phyloP scores from a whole-genome alignment of 176 grass and related monocot species.

The Cocos nucifera region DNA sequence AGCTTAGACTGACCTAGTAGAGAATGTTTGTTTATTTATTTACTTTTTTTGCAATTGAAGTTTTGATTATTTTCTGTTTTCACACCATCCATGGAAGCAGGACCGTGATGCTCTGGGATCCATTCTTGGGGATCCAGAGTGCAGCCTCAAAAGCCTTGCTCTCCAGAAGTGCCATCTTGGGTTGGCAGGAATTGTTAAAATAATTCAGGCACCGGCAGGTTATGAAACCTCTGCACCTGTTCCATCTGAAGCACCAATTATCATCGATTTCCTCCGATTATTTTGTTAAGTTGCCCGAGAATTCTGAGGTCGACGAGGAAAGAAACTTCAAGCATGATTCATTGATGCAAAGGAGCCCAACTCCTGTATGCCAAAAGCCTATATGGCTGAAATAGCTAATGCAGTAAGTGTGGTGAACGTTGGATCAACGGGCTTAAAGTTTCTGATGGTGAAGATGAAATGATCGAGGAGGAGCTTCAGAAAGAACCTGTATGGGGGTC shows the following conservation, averaged over 20 bases:
- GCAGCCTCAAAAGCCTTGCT: conserved; percentile 54
- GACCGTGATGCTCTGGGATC: conserved; percentile 40
- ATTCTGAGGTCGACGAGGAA: conserved; percentile 21
- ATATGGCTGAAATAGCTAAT: conserved; percentile 4
- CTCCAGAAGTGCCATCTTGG: conserved; percentile 64
- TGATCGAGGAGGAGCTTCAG: conserved; percentile 26
- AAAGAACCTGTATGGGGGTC: conserved; percentile 16
- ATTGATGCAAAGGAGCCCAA: conserved; percentile 21
- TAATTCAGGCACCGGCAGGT: conserved; percentile 61
- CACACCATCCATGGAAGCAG: conserved; percentile 10
- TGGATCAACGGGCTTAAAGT: conserved; percentile 46
- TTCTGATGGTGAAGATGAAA: conserved; percentile 80
- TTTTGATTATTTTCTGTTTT: too few species aligned
- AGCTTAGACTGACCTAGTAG: too few species aligned
- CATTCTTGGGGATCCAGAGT: conserved; percentile 42
- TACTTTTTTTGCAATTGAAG: too few species aligned
- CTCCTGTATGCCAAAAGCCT: conserved; percentile 11
- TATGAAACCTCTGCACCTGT: conserved; percentile 25
- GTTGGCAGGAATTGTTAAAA: conserved; percentile 38
- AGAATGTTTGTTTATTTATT: too few species aligned
- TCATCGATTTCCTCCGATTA: neutral
- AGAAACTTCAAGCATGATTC: conserved; percentile 24
- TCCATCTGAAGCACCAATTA: neutral
- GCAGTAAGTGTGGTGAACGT: conserved; percentile 6
- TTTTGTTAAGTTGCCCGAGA: conserved; percentile 40